Base-by-base conservation (phyloP, 1,139 yeast species). In the Saccharomyces hybrid region DNA sequence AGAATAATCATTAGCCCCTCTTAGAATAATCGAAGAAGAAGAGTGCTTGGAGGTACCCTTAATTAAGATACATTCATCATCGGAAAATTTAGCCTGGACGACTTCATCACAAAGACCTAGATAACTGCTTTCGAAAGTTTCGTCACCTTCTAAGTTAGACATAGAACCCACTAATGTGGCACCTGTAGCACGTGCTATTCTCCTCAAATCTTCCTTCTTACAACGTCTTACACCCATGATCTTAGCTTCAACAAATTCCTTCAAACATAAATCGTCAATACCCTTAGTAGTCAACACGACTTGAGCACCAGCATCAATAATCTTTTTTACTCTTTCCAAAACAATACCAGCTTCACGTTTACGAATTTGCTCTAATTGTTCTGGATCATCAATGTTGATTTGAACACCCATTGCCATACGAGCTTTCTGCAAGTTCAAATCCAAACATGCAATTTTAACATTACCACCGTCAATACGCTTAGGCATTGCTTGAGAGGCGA, bases 361-460 rank as follows among this genome's bases (percentile, higher is more conserved):
- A 69, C 99, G 82, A 64, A 95, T 91, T 68, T 90, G 93, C 74
- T 95, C 99, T 64, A 95, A 80, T 73, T 90, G 96, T 63, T 93
- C 96, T 47, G 99, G 99, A 70, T 95, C 98, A 64, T 89, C 96
- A 66, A 95, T 89, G 68, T 93, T 91, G 70, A 95, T 88, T 72
- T 91, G 96, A 54, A 95, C 98, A 53, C 99, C 99, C 84, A 95
- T 84, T 44, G 98, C 96, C 98, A 95, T 90, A 71, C 91, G 83
- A 7, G 97, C 93, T 72, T 91, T 93, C 72, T 95, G 99, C 68
- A 95, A 76, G 72, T 95, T 93, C 73, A 95, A 82, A 72, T 95
- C 99, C 67, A 95, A 78, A 63, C 93, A 85, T 4, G 99, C 99
- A 67, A 95, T 89, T 68, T 85, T 88, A 46, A 69, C 69, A 53